Conservation (phyloP, 2,329 filamentous ascomycete species). For the Zarea fungicola region DNA sequence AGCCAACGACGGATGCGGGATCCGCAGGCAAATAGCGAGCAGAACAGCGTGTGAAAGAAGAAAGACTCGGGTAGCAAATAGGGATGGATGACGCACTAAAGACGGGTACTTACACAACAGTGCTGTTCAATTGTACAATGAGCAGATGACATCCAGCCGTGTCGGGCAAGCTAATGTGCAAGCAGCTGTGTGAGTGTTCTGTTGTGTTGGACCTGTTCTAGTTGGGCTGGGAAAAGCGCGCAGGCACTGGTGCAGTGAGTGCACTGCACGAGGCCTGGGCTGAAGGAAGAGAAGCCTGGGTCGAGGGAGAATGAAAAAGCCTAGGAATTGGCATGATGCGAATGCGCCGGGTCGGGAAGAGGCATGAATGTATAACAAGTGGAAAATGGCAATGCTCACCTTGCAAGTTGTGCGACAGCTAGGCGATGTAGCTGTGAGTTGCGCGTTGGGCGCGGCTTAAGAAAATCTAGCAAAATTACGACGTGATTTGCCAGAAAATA, state of each 20-base stretch:
- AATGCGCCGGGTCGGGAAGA: background rate
- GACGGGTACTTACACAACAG: constrained; percentile 8
- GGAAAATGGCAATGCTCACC: background rate
- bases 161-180: background rate
- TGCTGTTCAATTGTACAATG: background rate
- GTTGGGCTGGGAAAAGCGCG: constrained; percentile 10
- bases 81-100: background rate
- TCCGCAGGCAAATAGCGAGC: too few relatives aligned
- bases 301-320: background rate
- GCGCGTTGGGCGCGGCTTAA: constrained; percentile 9
- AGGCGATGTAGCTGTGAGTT: constrained; percentile 6
- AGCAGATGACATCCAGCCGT: background rate
- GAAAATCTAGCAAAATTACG: background rate
- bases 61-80: too few relatives aligned
- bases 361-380: background rate
- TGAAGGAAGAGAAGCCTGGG: background rate
- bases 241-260: constrained; percentile 9
- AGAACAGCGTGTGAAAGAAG: too few relatives aligned
- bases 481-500: constrained; percentile 11
- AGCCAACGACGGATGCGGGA: too few relatives aligned
- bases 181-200: constrained; percentile 4
- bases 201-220: constrained; percentile 4
- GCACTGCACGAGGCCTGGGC: constrained; percentile 11
- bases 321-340: background rate
- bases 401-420: constrained; percentile 11